Evolutionary conservation across 306 rosid genomes (phyloP).

Genomic region (Dalbergia cultrata): DNA sequence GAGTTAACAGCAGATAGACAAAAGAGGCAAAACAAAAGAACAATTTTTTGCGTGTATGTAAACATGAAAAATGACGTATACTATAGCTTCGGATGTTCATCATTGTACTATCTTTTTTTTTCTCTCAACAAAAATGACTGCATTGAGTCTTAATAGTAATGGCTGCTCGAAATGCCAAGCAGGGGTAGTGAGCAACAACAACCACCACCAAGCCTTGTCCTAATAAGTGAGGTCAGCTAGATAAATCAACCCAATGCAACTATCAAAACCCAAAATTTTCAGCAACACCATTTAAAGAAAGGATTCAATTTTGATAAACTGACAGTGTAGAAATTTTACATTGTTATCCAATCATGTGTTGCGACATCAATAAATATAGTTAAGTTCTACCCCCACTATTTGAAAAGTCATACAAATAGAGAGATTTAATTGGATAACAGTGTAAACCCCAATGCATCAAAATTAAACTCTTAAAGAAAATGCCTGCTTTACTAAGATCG

Average conservation of each 20-base stretch:
- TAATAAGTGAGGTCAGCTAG: not conserved
- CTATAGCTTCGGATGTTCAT: constrained; percentile 10
- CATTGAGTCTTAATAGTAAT: constrained; percentile 7
- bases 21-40: constrained; percentile 41
- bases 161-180: constrained; percentile 24
- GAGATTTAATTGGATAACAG: too few relatives aligned
- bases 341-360: too few relatives aligned
- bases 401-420: too few relatives aligned
- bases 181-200: constrained; percentile 11
- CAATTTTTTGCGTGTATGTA: not conserved
- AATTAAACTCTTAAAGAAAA: too few relatives aligned
- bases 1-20: constrained; percentile 39
- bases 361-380: too few relatives aligned
- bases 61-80: constrained; percentile 11
- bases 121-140: not conserved
- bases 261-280: constrained; percentile 4
- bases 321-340: too few relatives aligned
- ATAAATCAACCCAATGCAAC: not conserved
- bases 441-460: too few relatives aligned
- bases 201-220: not conserved
- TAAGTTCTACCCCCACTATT: too few relatives aligned
- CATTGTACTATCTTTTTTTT: not conserved
- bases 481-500: not conserved
- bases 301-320: not conserved
- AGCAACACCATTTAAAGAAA: not conserved